A percentile compares a stretch with the other conserved stretches of the same genome.
phyloP scores from a whole-genome alignment of 2,329 filamentous ascomycete genomes.

The Colletotrichum somersetense region DNA sequence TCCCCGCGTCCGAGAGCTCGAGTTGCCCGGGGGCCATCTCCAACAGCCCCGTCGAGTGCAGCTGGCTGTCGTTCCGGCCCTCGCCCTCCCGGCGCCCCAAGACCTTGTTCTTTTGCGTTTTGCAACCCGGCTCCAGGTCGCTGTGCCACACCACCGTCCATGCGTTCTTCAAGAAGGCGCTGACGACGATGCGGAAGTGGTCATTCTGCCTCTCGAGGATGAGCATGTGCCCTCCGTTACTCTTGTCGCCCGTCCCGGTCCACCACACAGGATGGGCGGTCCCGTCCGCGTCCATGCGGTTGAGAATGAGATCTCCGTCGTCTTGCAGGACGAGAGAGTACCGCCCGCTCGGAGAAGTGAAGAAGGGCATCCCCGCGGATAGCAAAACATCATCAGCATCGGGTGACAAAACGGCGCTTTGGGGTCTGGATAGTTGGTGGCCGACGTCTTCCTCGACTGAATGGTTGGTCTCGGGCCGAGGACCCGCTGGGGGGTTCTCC shows the following conservation, averaged over 20 bases:
- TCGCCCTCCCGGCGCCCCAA: background rate
- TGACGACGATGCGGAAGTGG: slow-evolving; percentile 22
- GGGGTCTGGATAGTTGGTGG: background rate
- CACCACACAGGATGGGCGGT: slow-evolving; percentile 36
- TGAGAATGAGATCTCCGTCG: slow-evolving; percentile 41
- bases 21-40: slow-evolving; percentile 21
- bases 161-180: slow-evolving; percentile 28
- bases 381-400: slow-evolving; percentile 33
- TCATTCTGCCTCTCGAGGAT: slow-evolving; percentile 17
- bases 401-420: slow-evolving; percentile 13
- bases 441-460: background rate
- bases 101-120: background rate
- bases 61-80: background rate
- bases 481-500: background rate
- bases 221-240: slow-evolving; percentile 23
- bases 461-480: too few relatives aligned
- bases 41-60: background rate
- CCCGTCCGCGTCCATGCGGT: slow-evolving; percentile 20
- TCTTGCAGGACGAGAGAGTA: slow-evolving; percentile 33
- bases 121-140: slow-evolving; percentile 33
- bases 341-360: slow-evolving; percentile 34
- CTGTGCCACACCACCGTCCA: slow-evolving; percentile 41
- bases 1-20: slow-evolving; percentile 38
- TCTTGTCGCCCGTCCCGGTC: slow-evolving; percentile 38
- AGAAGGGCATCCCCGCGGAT: slow-evolving; percentile 17